Percentiles rank a stretch among this genome's conserved stretches.
Conservation (phyloP, 169 alveolate genomes). For the Plasmodium ovale region DNA sequence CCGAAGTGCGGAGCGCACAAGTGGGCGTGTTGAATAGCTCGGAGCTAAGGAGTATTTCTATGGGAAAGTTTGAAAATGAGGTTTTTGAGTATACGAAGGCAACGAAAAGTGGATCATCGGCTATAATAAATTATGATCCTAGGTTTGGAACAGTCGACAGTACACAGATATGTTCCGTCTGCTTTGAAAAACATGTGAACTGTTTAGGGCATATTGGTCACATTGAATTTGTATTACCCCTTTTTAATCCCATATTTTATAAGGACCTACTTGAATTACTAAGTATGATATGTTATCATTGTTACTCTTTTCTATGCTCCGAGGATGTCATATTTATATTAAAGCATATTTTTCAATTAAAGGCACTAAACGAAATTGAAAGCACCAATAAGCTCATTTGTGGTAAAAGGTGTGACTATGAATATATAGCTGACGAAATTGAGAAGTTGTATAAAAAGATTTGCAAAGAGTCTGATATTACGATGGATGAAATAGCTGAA, state of each 20-base stretch:
- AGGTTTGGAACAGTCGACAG: conserved; percentile 95
- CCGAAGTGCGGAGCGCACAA: conserved; percentile 45
- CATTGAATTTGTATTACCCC: conserved; percentile 93
- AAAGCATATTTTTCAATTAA: conserved; percentile 76
- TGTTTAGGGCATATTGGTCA: conserved; percentile 98
- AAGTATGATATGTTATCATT: conserved; percentile 88
- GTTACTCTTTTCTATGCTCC: conserved; percentile 79
- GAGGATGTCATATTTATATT: conserved; percentile 77
- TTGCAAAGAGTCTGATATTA: conserved; percentile 68
- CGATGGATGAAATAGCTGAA: conserved; percentile 28
- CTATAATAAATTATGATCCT: conserved; percentile 93
- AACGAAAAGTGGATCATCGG: conserved; percentile 72
- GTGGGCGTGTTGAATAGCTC: conserved; percentile 50
- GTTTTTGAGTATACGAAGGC: conserved; percentile 9
- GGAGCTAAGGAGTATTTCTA: conserved; percentile 37
- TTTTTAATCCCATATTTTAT: conserved; percentile 95
- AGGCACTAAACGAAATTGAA: conserved; percentile 77
- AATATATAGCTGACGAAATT: conserved; percentile 53
- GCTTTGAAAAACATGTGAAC: conserved; percentile 91
- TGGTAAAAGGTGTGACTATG: conserved; percentile 62
- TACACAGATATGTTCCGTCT: conserved; percentile 90
- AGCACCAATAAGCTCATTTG: conserved; percentile 69
- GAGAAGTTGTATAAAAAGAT: conserved; percentile 39
- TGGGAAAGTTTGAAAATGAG: conserved; percentile 37
- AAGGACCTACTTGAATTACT: conserved; percentile 90